Evolutionary conservation across 179 eudicot genomes (phyloP).

Genomic region (Drosera spatulata): DNA sequence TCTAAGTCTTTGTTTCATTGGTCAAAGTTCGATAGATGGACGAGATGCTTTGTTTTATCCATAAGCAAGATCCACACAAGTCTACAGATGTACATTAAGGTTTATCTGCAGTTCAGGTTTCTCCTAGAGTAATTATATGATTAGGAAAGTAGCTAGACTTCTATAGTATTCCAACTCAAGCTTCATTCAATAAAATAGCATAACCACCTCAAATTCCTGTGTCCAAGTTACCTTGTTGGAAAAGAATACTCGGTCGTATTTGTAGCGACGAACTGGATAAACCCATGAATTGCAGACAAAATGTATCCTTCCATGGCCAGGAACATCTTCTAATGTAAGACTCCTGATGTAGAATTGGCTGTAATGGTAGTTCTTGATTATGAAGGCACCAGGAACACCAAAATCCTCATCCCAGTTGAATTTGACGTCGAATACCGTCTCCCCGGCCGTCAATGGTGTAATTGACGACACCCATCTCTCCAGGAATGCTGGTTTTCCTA

Average conservation of each 20-base stretch:
- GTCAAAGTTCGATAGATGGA: too few relatives aligned
- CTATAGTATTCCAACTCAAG: too few relatives aligned
- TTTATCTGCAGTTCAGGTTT: too few relatives aligned
- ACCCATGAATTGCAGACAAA: constrained; percentile 93
- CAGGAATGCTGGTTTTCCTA: constrained; percentile 48
- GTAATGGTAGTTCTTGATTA: constrained; percentile 53
- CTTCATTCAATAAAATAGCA: too few relatives aligned
- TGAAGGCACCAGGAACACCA: constrained; percentile 74
- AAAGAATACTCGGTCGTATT: constrained; percentile 71
- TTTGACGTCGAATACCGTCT: constrained; percentile 37
- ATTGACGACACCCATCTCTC: constrained; percentile 49
- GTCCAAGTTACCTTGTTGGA: constrained; percentile 55
- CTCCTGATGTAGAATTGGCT: constrained; percentile 68
- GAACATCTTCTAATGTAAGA: constrained; percentile 50
- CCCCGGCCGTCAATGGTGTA: constrained; percentile 45
- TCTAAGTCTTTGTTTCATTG: too few relatives aligned
- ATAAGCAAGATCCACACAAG: too few relatives aligned
- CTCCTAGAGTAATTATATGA: too few relatives aligned
- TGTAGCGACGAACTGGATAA: constrained; percentile 61
- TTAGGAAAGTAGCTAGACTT: too few relatives aligned
- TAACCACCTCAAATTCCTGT: too few relatives aligned
- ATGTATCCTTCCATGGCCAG: constrained; percentile 50
- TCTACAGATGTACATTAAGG: too few relatives aligned
- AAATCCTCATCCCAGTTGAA: constrained; percentile 69
- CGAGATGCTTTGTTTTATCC: too few relatives aligned